Evolutionary conservation across 1,284 basidiomycete species (phyloP), one percentile per base, ranked within the genome.

Genomic region (Testicularia cyperi): DNA sequence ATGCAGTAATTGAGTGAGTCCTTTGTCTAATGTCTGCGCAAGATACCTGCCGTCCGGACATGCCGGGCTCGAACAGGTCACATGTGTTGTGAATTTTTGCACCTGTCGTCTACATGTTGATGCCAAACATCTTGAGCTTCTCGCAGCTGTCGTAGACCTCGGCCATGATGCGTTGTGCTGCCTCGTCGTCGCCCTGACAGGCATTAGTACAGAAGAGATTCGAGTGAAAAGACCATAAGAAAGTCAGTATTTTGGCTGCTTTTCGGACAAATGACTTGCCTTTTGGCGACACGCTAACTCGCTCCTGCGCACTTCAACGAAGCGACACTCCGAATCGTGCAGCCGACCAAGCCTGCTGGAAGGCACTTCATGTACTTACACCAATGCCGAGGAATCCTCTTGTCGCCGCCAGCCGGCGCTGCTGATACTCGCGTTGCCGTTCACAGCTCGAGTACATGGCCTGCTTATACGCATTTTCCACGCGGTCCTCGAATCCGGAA

Each of bases 71-170:
- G n/a, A n/a, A n/a, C n/a, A n/a, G n/a, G n/a, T n/a, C n/a, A n/a
- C n/a, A n/a, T n/a, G n/a, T n/a, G n/a, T n/a, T n/a, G n/a, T n/a
- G n/a, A n/a, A n/a, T n/a, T n/a, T n/a, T n/a, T n/a, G n/a, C n/a
- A n/a, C n/a, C n/a, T n/a, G n/a, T n/a, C n/a, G n/a, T n/a, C 20
- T 43, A 58, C 36, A 68, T 51, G 40, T 61, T 24, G 30, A 70
- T 60, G 24, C 66, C 66, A 30, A 70, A 68, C n/a, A 49, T 48
- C 18, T 62, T 49, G 32, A 75, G 57, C 39, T 68, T 65, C 38
- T 75, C 71, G 39, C 72, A 75, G 23, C 67, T 65, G 23, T 68
- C 67, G 48, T 70, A 70, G 10, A 60, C 60, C 37, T 75, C 72
- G 2, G 33, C 30, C 38, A 33, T 35, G 33, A 75, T 75, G 51